Evolutionary conservation across 768 basidiomycete species (phyloP), one percentile per base, ranked within the genome.

Genomic region (Boletus sp.): DNA sequence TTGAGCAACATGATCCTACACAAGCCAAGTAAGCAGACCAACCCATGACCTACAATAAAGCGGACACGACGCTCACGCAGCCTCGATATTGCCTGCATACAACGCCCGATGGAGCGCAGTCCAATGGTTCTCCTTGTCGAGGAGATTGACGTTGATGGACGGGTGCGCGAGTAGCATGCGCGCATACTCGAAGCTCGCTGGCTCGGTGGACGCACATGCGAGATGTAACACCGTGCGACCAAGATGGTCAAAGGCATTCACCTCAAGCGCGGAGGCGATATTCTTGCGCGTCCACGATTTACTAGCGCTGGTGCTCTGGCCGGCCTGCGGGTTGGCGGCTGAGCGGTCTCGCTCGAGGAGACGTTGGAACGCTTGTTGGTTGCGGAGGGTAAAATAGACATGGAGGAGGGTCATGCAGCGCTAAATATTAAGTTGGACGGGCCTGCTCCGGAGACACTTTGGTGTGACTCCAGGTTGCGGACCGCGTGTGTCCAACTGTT

Each of bases 31-130:
- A 59, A 66, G 52, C 32, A 50, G 5, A 33, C 4, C 8, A 30
- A 41, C 39, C 51, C 24, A 24, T 24, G 24, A 10, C 54, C 29
- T 2, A 41, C 24, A 20, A 49, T 5, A 32, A 20, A 24, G n/a
- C 15, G 20, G 47, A 12, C 14, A 45, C 24, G 8, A 32, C 7
- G 77, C 87, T 57, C 61, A 89, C 84, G 82, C 87, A 45, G 83
- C 81, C 47, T 85, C 77, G 9, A 94, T 57, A 63, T 94, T 92
- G 1, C 90, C 92, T 37, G 78, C 71, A 68, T 94, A 97, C 63
- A 95, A 71, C 2, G 92, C 92, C 47, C 94, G 77, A 66, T 99
- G 96, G 20, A 98, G 76, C 7, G 95, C 83, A 1, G 93, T 96
- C 90, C 94, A 98, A 55, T 87, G 88, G 55, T 83, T 91, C 77